Evolutionary conservation across 176 grass and related monocot species (phyloP), one percentile per base, ranked within the genome.

Genomic region (Rhynchospora breviuscula): DNA sequence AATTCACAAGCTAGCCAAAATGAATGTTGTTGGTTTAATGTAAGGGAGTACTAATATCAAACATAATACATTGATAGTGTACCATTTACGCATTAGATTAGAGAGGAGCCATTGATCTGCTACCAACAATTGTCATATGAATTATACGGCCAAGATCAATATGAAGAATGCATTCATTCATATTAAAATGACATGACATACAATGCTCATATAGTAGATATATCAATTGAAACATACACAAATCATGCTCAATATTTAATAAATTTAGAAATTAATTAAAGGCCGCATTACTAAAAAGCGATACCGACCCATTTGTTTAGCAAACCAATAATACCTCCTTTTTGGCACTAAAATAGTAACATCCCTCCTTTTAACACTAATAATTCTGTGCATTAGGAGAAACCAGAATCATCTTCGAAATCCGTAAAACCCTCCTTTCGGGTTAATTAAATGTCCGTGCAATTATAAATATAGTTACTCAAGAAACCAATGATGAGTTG

Each of bases 341-440:
- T 76, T 29, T 54, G 72, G 72, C 22, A 14, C 11, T 53, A 54
- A 76, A 79, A 8, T 19, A 26, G 22, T 59, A 59, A 53, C 72
- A 35, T 56, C 17, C 49, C 54, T 35, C 52, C 29, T 80, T 80
- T 80, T 45, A 61, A 54, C 58, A 59, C 29, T 60, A 64, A 64
- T 63, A 82, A 64, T 62, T 15, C 10, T 13, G 11, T 79, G 43
- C 79, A 48, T 82, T 82, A 53, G 12, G 60, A 82, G 80, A 82
- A 23, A 82, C 80, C 33, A 29, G 63, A 67, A 82, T 82, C 61
- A 67, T 64, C 61, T 67, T 82, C 21, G 43, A 82, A 65, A 82
- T 64, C 44, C 63, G 56, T 53, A 44, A 82, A 67, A 65, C 60
- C 60, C 11, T 52, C 11, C 5, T 19, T 4, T 76, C 22, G 26